Percentiles rank a stretch among this genome's conserved stretches.
phyloP scores from a whole-genome alignment of 768 basidiomycete genomes.

The Infundibulicybe gibba region DNA sequence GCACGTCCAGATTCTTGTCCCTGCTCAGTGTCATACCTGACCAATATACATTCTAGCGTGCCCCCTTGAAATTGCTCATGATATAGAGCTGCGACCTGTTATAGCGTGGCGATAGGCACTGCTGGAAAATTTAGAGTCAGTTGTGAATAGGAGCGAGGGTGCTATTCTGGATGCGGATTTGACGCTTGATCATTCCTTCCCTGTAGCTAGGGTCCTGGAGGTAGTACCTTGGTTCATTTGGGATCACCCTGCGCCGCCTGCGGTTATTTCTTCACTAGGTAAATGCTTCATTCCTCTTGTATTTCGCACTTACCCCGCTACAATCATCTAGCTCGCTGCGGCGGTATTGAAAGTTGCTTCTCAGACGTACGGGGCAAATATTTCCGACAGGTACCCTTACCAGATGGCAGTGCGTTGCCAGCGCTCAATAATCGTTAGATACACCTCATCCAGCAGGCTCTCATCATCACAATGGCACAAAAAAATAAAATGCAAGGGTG shows the following conservation, averaged over 20 bases:
- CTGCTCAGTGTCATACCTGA: slow-evolving; percentile 1
- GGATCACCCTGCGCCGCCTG: slow-evolving; percentile 82
- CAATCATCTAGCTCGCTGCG: no score
- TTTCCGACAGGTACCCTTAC: no score
- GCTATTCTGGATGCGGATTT: slow-evolving; percentile 79
- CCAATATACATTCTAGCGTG: slow-evolving; percentile 43
- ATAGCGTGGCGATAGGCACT: slow-evolving; percentile 80
- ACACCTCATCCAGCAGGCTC: no score
- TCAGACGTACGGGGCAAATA: no score
- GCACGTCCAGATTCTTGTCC: neutral
- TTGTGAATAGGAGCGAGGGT: slow-evolving; percentile 60
- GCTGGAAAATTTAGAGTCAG: slow-evolving; percentile 67
- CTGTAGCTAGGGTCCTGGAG: slow-evolving; percentile 88
- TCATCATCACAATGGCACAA: no score
- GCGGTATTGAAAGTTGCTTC: no score
- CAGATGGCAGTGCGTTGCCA: no score
- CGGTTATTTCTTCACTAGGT: slow-evolving; percentile 50
- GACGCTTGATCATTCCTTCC: slow-evolving; percentile 80
- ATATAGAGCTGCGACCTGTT: slow-evolving; percentile 62
- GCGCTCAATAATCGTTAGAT: no score
- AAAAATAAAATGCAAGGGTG: no score
- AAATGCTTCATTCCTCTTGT: slow-evolving; percentile 20
- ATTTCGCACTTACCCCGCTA: slow-evolving; percentile 1
- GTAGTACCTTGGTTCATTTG: slow-evolving; percentile 68
- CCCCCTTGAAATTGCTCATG: slow-evolving; percentile 79